phyloP scores from a whole-genome alignment of 23 red algal genomes.

The Gracilaria caudata region DNA sequence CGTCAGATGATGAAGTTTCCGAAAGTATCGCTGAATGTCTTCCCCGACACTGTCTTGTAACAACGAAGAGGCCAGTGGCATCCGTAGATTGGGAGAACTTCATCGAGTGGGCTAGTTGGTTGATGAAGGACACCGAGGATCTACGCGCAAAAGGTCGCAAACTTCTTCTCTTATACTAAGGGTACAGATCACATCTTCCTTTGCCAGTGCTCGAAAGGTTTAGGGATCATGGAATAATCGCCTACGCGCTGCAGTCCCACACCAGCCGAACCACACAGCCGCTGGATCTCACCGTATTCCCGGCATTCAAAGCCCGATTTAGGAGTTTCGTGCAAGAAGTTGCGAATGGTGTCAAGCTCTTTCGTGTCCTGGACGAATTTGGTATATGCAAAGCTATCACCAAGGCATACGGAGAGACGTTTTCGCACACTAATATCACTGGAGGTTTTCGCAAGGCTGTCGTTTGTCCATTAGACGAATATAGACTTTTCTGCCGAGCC shows the following conservation, averaged over 20 bases:
- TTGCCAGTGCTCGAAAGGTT: background rate
- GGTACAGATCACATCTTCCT: no score
- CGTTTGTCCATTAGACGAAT: background rate
- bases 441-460: background rate
- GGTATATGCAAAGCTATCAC: background rate
- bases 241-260: background rate
- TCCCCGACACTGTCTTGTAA: background rate
- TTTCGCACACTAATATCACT: background rate
- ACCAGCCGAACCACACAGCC: constrained; percentile 8
- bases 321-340: background rate
- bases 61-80: background rate
- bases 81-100: background rate
- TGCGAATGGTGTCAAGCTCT: background rate
- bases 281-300: background rate
- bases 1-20: background rate
- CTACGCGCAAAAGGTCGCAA: background rate
- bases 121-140: background rate
- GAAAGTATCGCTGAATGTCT: background rate
- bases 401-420: constrained; percentile 5
- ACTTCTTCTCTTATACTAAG: constrained; percentile 31
- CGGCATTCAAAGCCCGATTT: background rate
- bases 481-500: background rate
- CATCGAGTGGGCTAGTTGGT: background rate
- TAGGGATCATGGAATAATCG: background rate
- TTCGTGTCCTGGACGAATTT: background rate